These are phyloP conservation scores for Pyrus communis DNA, from an alignment of 306 rosid species.

Conservation along the genomic window DNA sequence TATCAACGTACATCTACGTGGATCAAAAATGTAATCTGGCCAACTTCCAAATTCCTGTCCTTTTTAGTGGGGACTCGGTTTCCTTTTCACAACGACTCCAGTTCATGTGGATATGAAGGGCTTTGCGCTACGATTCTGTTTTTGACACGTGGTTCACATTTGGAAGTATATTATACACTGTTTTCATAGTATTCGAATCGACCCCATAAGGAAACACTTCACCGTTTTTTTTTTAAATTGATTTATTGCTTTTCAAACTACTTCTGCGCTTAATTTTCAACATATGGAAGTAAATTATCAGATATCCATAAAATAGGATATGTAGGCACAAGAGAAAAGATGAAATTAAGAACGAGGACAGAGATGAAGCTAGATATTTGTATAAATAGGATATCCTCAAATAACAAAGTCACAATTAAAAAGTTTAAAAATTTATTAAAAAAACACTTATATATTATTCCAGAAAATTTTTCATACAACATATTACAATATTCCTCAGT, in stretches of 20 bases:
- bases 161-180: conserved; percentile 10
- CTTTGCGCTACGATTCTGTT: not conserved
- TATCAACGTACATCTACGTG: not conserved
- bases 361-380: too few species aligned
- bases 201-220: not conserved
- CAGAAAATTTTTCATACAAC: too few species aligned
- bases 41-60: not conserved
- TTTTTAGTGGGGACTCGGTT: not conserved
- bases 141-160: conserved; percentile 8
- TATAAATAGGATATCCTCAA: too few species aligned
- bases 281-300: not conserved
- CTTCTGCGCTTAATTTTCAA: not conserved
- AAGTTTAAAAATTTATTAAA: too few species aligned
- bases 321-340: too few species aligned
- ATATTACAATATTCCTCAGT: too few species aligned
- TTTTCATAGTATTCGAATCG: not conserved
- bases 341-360: too few species aligned
- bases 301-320: too few species aligned
- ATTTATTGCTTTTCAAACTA: not conserved
- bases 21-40: not conserved
- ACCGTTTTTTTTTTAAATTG: not conserved
- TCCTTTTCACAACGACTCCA: conserved; percentile 2
- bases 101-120: conserved; percentile 3
- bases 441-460: too few species aligned
- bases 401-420: too few species aligned